phyloP scores from a whole-genome alignment of 179 eudicot genomes.

The Amaranthus tricolor region DNA sequence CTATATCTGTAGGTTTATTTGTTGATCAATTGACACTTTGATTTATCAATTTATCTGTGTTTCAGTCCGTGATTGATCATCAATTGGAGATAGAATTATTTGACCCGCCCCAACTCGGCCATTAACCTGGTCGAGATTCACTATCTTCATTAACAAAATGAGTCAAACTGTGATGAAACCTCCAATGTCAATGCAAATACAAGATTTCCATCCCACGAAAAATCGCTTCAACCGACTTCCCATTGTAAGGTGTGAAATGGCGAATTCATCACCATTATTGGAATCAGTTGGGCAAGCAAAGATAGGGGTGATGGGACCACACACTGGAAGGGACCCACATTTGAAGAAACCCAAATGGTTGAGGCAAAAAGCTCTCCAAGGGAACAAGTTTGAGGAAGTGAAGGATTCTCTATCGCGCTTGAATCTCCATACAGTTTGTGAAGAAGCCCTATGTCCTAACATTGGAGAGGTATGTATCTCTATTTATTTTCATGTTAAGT shows the following conservation, averaged over 20 bases:
- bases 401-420: slow-evolving; percentile 64
- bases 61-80: too few relatives aligned
- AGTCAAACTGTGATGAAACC: slow-evolving; percentile 25
- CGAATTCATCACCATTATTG: slow-evolving; percentile 10
- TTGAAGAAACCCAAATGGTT: slow-evolving; percentile 88
- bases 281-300: slow-evolving; percentile 20
- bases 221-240: slow-evolving; percentile 6
- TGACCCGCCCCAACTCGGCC: too few relatives aligned
- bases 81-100: too few relatives aligned
- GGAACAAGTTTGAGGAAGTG: slow-evolving; percentile 70
- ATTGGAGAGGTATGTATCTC: slow-evolving; percentile 54
- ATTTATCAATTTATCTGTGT: too few relatives aligned
- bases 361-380: slow-evolving; percentile 87
- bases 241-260: slow-evolving; percentile 21
- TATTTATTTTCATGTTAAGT: not conserved
- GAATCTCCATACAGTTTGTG: slow-evolving; percentile 85
- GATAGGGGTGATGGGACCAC: slow-evolving; percentile 34
- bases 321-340: slow-evolving; percentile 74
- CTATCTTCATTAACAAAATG: slow-evolving; percentile 13
- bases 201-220: not conserved
- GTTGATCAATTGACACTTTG: too few relatives aligned
- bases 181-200: slow-evolving; percentile 20
- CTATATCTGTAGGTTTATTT: too few relatives aligned
- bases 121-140: too few relatives aligned
- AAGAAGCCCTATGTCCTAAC: slow-evolving; percentile 96